A percentile compares a stretch with the other conserved stretches of the same genome.
These are phyloP conservation scores for Arxiozyma heterogenica DNA, from an alignment of 1,139 yeast genomes.

Conservation along the genomic window DNA sequence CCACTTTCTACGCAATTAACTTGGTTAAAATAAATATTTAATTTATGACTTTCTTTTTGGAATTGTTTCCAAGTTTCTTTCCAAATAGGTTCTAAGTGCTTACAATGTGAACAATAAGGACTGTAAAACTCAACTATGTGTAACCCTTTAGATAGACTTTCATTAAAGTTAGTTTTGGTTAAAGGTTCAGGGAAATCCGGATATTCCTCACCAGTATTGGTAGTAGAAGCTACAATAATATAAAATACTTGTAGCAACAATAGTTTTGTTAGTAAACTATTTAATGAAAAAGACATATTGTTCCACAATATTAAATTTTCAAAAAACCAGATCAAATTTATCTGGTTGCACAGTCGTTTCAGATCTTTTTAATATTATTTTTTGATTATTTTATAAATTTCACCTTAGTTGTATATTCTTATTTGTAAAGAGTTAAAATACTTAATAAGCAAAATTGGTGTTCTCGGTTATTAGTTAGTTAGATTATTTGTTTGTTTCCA, in stretches of 20 bases:
- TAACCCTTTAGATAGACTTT: slow-evolving; percentile 37
- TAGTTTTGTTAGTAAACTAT: neutral
- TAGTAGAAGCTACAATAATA: neutral
- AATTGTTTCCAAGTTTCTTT: slow-evolving; percentile 43
- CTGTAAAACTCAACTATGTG: slow-evolving; percentile 59
- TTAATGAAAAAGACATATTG: neutral
- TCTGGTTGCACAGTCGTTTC: neutral
- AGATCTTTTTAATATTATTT: too few species aligned
- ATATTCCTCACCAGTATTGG: slow-evolving; percentile 1
- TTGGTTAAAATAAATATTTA: slow-evolving; percentile 50
- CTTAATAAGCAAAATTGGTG: too few species aligned
- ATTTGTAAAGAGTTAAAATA: too few species aligned
- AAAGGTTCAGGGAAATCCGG: slow-evolving; percentile 29
- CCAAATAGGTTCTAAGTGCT: slow-evolving; percentile 57
- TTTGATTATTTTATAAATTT: too few species aligned
- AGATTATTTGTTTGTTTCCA: too few species aligned
- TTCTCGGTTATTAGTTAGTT: too few species aligned
- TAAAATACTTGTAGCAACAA: neutral
- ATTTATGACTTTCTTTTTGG: slow-evolving; percentile 34
- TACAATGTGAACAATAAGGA: slow-evolving; percentile 68
- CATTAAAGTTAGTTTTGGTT: slow-evolving; percentile 35
- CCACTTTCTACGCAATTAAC: slow-evolving; percentile 68
- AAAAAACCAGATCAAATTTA: too few species aligned
- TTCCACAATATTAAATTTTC: neutral
- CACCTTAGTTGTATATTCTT: neutral